Evolutionary conservation across 2,329 filamentous ascomycete species (phyloP), one percentile per base, ranked within the genome.

Genomic region (Venturia pyrina): DNA sequence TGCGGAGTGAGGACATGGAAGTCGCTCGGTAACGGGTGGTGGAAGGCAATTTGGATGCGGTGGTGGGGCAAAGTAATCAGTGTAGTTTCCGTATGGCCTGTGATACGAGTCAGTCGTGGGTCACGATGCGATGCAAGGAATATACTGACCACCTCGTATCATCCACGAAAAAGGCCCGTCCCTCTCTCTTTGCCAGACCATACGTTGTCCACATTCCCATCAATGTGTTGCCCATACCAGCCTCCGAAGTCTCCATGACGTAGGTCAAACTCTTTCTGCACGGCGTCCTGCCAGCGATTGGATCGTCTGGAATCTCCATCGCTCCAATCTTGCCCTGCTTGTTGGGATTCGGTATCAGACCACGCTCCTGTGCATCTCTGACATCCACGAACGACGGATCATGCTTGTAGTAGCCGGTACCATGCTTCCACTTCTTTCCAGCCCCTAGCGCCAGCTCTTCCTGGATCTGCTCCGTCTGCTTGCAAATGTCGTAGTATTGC

Each of bases 141-240:
- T 37, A 21, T 64, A 69, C 75, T 65, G 75, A 81, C 83, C 92
- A 96, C 69, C 88, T 83, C 7, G 88, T 86, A 75, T 96, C 91
- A 71, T 96, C 90, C 68, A 96, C 81, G 77, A 96, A 96, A 76
- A 96, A 96, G 0, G 86, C 81, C 32, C 91, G 82, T 17, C 84
- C 85, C 73, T 96, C 89, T 67, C 87, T 83, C 72, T 88, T 81
- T 1, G 91, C 90, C 65, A 96, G 78, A 3, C 90, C 90, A 73
- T 95, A 96, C 34, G 90, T 88, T 71, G 89, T 88, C 91, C 91
- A 96, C 66, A 96, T 74, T 72, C 87, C 83, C 83, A 96, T 87
- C 67, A 96, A 76, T 1, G 88, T 86, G 69, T 85, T 87, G 6
- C 91, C 91, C 11, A 96, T 80, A 2, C 91, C 91, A 1, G 90